Conservation (phyloP, 768 basidiomycete species). For the Floccularia luteovirens region DNA sequence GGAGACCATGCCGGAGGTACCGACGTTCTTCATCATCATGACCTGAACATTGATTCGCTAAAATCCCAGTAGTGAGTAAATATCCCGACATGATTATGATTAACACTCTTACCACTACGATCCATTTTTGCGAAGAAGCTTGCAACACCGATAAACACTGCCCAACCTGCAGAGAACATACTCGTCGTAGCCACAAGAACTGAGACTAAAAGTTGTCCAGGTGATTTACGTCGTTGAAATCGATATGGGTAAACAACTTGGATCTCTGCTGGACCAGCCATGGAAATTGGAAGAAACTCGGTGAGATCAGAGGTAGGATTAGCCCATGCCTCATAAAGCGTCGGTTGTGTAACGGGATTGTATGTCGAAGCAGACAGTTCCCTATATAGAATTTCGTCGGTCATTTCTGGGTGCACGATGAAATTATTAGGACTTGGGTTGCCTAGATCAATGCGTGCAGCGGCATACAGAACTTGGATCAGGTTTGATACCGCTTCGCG, state of each 20-base stretch:
- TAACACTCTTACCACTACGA: background rate
- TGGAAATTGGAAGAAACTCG: conserved; percentile 7
- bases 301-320: conserved; percentile 1
- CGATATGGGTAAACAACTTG: conserved; percentile 15
- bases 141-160: conserved; percentile 12
- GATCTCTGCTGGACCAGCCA: conserved; percentile 11
- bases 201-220: conserved; percentile 10
- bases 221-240: conserved; percentile 9
- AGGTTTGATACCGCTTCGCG: conserved; percentile 11
- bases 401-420: conserved; percentile 11
- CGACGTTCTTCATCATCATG: conserved; percentile 1
- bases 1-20: background rate
- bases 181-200: conserved; percentile 16
- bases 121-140: conserved; percentile 6
- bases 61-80: background rate
- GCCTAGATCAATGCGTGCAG: conserved; percentile 18
- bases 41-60: conserved; percentile 6
- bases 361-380: conserved; percentile 7
- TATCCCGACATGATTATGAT: background rate
- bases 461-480: conserved; percentile 15
- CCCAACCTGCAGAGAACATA: conserved; percentile 17
- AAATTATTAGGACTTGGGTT: conserved; percentile 20
- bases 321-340: conserved; percentile 7
- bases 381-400: conserved; percentile 5
- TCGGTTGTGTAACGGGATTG: conserved; percentile 3